Evolutionary conservation across 2,329 filamentous ascomycete genomes (phyloP).

Genomic region (Bretziella fagacearum): DNA sequence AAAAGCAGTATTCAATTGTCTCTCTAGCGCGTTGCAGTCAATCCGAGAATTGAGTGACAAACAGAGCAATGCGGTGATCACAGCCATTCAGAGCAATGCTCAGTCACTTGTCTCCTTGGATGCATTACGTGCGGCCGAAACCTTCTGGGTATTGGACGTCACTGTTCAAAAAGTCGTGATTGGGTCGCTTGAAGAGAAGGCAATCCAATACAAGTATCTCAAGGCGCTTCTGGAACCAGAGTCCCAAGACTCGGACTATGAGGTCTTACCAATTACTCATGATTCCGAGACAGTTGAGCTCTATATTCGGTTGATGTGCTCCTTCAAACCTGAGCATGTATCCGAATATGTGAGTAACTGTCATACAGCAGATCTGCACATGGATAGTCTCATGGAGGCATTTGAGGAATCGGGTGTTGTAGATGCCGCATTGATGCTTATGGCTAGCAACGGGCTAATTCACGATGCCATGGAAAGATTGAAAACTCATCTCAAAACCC

Average conservation of each 20-base stretch:
- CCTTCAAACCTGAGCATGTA: constrained; percentile 64
- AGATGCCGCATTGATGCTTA: constrained; percentile 79
- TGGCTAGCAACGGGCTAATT: constrained; percentile 75
- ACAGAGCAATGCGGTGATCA: constrained; percentile 54
- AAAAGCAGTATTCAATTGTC: constrained; percentile 59
- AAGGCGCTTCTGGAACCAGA: constrained; percentile 53
- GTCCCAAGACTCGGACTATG: neutral
- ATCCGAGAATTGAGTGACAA: constrained; percentile 51
- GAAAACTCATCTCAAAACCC: constrained; percentile 58
- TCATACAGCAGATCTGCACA: constrained; percentile 57
- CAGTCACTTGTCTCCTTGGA: constrained; percentile 50
- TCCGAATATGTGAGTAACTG: constrained; percentile 66
- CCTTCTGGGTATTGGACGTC: constrained; percentile 44
- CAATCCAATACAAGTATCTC: constrained; percentile 61
- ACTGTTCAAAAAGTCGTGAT: constrained; percentile 47
- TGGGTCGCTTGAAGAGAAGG: constrained; percentile 36
- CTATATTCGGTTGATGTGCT: constrained; percentile 85
- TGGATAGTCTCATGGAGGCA: constrained; percentile 66
- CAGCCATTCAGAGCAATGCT: constrained; percentile 48
- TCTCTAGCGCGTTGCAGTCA: constrained; percentile 30
- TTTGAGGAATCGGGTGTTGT: constrained; percentile 84
- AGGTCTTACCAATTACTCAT: constrained; percentile 21
- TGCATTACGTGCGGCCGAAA: constrained; percentile 45
- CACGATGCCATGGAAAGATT: constrained; percentile 71
- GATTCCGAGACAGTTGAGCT: constrained; percentile 54